Evolutionary conservation across 345 rosid species (phyloP).

Genomic region (Camelina hispida): DNA sequence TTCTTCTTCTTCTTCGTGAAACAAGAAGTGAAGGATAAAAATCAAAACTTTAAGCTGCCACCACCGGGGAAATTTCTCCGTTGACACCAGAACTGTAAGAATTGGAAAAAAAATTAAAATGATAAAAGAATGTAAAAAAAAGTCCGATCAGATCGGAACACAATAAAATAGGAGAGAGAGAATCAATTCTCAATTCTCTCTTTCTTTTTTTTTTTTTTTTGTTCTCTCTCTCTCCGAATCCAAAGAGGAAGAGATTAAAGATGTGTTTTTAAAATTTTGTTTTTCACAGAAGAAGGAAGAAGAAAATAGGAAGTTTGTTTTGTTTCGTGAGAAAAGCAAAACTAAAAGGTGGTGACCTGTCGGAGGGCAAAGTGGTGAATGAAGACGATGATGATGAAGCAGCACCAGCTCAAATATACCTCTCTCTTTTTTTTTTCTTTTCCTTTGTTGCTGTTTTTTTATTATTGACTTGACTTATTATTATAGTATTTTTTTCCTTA

Average conservation of each 20-base stretch:
- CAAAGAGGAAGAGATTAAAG: slow-evolving; percentile 24
- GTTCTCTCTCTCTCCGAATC: slow-evolving; percentile 35
- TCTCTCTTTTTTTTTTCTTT: background rate
- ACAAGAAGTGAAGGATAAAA: background rate
- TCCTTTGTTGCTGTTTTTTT: background rate
- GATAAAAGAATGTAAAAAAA: background rate
- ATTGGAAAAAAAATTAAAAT: background rate
- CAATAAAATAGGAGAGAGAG: slow-evolving; percentile 26
- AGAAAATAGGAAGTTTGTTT: slow-evolving; percentile 48
- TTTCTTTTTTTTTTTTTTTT: background rate
- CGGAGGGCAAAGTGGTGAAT: slow-evolving; percentile 32
- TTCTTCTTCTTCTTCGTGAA: background rate
- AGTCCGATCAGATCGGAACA: slow-evolving; percentile 40
- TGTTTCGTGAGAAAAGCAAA: slow-evolving; percentile 43
- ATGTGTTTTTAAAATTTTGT: background rate
- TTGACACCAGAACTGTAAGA: slow-evolving; percentile 1
- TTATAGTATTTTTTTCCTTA: background rate
- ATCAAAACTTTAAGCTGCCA: slow-evolving; percentile 10
- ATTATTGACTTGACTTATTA: no score
- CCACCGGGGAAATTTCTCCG: slow-evolving; percentile 22
- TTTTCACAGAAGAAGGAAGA: slow-evolving; percentile 11
- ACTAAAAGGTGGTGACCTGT: slow-evolving; percentile 43
- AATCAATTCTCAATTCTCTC: background rate
- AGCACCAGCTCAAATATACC: slow-evolving; percentile 31
- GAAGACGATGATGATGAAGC: slow-evolving; percentile 30